Base-by-base conservation (phyloP, 2,329 filamentous ascomycete species). In the Neurospora crassa region DNA sequence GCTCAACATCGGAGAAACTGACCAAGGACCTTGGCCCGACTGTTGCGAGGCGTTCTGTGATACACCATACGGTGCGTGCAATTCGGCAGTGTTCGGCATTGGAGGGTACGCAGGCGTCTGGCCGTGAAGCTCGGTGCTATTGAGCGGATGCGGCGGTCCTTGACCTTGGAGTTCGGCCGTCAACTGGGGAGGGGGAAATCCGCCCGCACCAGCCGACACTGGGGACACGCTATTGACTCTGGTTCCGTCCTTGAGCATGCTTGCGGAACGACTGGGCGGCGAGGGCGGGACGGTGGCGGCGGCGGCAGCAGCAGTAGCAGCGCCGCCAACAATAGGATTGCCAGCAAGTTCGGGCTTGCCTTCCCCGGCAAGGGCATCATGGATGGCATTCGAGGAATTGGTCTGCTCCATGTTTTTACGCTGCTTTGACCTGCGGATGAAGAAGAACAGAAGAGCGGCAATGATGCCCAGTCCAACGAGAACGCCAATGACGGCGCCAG, bases 401-500 rank as follows among this genome's bases (percentile, higher is more conserved):
- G 53, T 3, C 41, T 72, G 73, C 37, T 72, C 70, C 10, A 24
- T 45, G 2, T 70, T 72, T 14, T 70, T 72, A 67, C 24, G 20
- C 37, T 76, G 79, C 40, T 78, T 79, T 3, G 72, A 71, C 14
- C 74, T 73, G 34, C 75, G 75, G 70, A 76, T 73, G 34, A 81
- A 75, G 59, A 83, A 78, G 75, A 84, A 80, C 70, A 84, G 78
- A 34, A 80, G 78, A 0, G 78, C 72, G 0, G 78, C 79, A 3
- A 81, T 71, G 14, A 80, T 47, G 10, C 72, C 76, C 1, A 82
- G 73, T 5, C 78, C 80, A 1, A 71, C 77, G 10, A 82, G 72
- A 3, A 73, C 78, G 5, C 81, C 82, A 7, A 79, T 77, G 0
- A 79, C 79, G 4, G 77, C 80, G 1, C 81, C 79, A 3, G 73